phyloP scores from a whole-genome alignment of 352 stramenopile genomes.

The Pythium aphanidermatum region DNA sequence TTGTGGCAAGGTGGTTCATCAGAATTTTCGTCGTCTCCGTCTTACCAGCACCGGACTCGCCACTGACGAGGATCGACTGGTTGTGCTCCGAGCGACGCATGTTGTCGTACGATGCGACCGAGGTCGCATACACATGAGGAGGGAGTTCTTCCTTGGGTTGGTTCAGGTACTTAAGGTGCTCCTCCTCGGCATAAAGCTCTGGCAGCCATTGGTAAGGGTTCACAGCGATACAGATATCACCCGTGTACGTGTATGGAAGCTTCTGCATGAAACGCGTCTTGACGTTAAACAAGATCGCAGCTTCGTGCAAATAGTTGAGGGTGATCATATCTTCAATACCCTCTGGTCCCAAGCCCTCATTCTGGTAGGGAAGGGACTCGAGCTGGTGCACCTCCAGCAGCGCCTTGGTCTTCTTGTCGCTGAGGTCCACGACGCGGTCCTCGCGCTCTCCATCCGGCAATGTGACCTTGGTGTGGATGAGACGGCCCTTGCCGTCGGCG shows the following conservation, averaged over 20 bases:
- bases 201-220: constrained; percentile 95
- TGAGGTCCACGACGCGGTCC: constrained; percentile 66
- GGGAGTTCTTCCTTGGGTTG: constrained; percentile 69
- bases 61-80: constrained; percentile 84
- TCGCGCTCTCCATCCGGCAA: constrained; percentile 34
- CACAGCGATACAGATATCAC: constrained; percentile 96
- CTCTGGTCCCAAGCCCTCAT: constrained; percentile 53
- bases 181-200: constrained; percentile 80
- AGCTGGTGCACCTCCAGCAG: constrained; percentile 68
- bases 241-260: constrained; percentile 95
- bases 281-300: constrained; percentile 88
- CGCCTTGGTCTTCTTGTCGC: constrained; percentile 63
- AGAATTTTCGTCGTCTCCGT: constrained; percentile 94
- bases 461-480: constrained; percentile 63
- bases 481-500: constrained; percentile 48
- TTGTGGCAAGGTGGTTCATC: constrained; percentile 82
- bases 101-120: constrained; percentile 69
- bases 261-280: constrained; percentile 74
- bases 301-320: constrained; percentile 88
- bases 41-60: constrained; percentile 89
- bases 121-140: constrained; percentile 77
- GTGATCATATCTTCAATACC: constrained; percentile 85
- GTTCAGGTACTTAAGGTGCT: constrained; percentile 70
- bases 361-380: constrained; percentile 80
- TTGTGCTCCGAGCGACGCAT: constrained; percentile 67